These are phyloP conservation scores for Kwoniella dendrophila DNA, from an alignment of 768 basidiomycete genomes.

Conservation along the genomic window DNA sequence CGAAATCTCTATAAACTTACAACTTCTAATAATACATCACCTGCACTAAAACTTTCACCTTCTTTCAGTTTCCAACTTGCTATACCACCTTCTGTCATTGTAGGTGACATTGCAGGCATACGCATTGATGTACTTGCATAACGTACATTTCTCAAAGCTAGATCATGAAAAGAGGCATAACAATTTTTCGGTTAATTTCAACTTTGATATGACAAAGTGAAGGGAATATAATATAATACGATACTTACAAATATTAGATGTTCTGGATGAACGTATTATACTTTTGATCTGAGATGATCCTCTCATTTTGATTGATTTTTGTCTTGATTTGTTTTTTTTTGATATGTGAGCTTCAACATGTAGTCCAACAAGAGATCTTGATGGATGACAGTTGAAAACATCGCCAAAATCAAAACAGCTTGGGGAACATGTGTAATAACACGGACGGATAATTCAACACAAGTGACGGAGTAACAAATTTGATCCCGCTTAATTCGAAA, in stretches of 20 bases:
- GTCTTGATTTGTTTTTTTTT: background rate
- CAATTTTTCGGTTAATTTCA: background rate
- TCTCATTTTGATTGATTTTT: constrained; percentile 3
- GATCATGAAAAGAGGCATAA: background rate
- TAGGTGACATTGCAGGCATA: constrained; percentile 98
- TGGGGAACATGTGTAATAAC: too few species aligned
- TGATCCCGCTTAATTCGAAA: too few species aligned
- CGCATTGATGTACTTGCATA: constrained; percentile 71
- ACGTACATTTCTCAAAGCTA: constrained; percentile 25
- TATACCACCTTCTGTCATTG: constrained; percentile 94
- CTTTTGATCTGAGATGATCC: constrained; percentile 1
- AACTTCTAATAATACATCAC: constrained; percentile 87
- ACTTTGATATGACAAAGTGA: background rate
- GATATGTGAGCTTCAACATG: too few species aligned
- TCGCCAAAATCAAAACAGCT: too few species aligned
- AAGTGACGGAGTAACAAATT: too few species aligned
- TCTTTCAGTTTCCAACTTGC: constrained; percentile 85
- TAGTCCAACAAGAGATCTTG: too few species aligned
- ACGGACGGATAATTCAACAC: too few species aligned
- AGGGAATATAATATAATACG: background rate
- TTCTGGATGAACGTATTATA: constrained; percentile 3
- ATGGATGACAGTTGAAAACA: too few species aligned
- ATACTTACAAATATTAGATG: background rate
- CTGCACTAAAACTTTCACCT: constrained; percentile 75
- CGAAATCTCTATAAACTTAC: constrained; percentile 57